A percentile compares a stretch with the other conserved stretches of the same genome.
Conservation (phyloP, 75 land plant genomes). For the Pinus taeda region DNA sequence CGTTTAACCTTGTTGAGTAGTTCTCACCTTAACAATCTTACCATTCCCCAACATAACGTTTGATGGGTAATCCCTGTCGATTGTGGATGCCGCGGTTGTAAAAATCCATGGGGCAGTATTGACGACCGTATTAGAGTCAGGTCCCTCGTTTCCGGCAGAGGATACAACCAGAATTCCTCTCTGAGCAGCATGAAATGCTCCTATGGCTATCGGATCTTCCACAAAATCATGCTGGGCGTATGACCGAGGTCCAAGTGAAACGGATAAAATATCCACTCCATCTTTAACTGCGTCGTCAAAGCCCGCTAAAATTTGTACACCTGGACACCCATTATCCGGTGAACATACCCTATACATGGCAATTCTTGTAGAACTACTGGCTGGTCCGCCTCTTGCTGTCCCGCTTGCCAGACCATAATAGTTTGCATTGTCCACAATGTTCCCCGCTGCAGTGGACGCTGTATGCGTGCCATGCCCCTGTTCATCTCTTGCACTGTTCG, state of each 20-base stretch:
- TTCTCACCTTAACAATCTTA: constrained; percentile 29
- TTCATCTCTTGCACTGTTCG: constrained; percentile 52
- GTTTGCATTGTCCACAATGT: constrained; percentile 34
- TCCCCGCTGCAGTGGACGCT: constrained; percentile 67
- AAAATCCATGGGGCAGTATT: constrained; percentile 76
- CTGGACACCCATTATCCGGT: constrained; percentile 26
- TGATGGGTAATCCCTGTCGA: constrained; percentile 62
- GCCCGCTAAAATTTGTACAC: constrained; percentile 52
- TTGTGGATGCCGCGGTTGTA: constrained; percentile 67
- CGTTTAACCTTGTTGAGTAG: no score
- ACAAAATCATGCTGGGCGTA: constrained; percentile 40
- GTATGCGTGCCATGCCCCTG: constrained; percentile 84
- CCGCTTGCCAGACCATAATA: constrained; percentile 64
- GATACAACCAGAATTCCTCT: constrained; percentile 52
- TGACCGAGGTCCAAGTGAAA: constrained; percentile 55
- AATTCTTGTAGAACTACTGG: constrained; percentile 30
- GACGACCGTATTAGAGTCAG: constrained; percentile 47
- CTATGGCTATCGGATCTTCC: constrained; percentile 68
- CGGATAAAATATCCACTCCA: constrained; percentile 68
- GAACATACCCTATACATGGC: constrained; percentile 73
- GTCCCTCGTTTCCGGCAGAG: constrained; percentile 77
- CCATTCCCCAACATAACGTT: constrained; percentile 62
- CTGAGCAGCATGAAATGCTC: constrained; percentile 65
- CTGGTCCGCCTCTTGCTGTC: constrained; percentile 61
- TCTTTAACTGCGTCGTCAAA: constrained; percentile 74